Percentiles rank a stretch among this genome's conserved stretches.
phyloP scores from a whole-genome alignment of 2,329 filamentous ascomycete genomes.

The Sporothrix pallida region DNA sequence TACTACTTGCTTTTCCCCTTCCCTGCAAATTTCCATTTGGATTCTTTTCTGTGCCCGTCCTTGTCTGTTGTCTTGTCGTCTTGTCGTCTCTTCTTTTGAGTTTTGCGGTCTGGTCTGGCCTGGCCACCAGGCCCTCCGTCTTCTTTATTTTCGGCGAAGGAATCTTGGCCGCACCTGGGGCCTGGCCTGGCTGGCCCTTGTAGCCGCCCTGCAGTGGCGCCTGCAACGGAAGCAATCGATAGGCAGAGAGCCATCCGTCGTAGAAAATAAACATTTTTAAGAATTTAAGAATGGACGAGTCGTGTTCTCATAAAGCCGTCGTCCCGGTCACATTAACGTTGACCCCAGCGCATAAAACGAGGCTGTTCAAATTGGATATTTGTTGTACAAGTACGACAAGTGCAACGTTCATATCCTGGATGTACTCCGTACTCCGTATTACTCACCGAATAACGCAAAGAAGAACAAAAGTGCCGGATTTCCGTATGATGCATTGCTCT shows the following conservation, averaged over 20 bases:
- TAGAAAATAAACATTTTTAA: slow-evolving; percentile 14
- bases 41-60: not conserved
- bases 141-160: not conserved
- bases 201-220: slow-evolving; percentile 15
- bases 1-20: not conserved
- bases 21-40: not conserved
- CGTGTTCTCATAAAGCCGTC: not conserved
- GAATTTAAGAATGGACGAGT: not conserved
- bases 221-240: slow-evolving; percentile 1
- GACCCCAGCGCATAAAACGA: slow-evolving; percentile 19
- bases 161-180: not conserved
- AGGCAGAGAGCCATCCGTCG: not conserved
- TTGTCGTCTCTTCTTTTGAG: slow-evolving; percentile 3
- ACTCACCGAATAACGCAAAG: not conserved
- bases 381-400: not conserved
- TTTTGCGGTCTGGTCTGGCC: slow-evolving; percentile 3
- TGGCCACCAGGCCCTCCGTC: too few species aligned
- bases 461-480: not conserved
- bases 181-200: not conserved
- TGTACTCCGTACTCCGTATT: slow-evolving; percentile 5
- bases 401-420: not conserved
- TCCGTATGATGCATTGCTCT: slow-evolving; percentile 9
- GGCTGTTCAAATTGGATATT: not conserved
- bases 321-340: not conserved
- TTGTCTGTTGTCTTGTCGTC: not conserved